These are phyloP conservation scores for Hymenotorrendiella dingleyae DNA, from an alignment of 2,329 filamentous ascomycete species.

Conservation along the genomic window DNA sequence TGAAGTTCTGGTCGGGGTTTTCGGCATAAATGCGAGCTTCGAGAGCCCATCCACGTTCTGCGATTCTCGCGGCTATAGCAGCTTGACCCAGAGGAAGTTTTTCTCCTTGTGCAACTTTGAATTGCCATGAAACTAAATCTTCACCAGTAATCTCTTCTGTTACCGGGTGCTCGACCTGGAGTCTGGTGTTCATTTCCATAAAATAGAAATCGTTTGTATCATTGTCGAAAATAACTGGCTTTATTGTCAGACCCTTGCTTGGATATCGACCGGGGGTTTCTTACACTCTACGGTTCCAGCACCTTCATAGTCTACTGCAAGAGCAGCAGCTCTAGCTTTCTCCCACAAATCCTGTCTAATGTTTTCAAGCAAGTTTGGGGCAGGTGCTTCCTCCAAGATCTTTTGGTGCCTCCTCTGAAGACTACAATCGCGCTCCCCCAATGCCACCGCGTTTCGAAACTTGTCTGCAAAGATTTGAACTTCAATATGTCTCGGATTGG, in stretches of 20 bases:
- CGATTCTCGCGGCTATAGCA: slow-evolving; percentile 64
- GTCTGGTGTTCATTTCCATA: slow-evolving; percentile 77
- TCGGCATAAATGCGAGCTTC: slow-evolving; percentile 97
- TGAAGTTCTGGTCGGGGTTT: slow-evolving; percentile 84
- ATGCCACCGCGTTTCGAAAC: slow-evolving; percentile 70
- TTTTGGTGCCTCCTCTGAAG: slow-evolving; percentile 86
- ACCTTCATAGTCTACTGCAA: slow-evolving; percentile 80
- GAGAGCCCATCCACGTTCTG: slow-evolving; percentile 74
- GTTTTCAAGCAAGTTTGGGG: slow-evolving; percentile 56
- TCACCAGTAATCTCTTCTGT: slow-evolving; percentile 73
- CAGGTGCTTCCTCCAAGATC: slow-evolving; percentile 83
- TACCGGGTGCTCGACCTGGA: slow-evolving; percentile 96
- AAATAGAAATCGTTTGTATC: slow-evolving; percentile 76
- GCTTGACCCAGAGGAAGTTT: slow-evolving; percentile 59
- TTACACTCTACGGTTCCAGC: slow-evolving; percentile 85
- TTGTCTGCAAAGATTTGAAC: slow-evolving; percentile 87
- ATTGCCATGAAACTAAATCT: slow-evolving; percentile 91
- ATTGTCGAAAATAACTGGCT: slow-evolving; percentile 75
- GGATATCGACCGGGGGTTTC: slow-evolving; percentile 37
- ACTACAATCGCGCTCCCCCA: slow-evolving; percentile 84
- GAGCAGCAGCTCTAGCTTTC: slow-evolving; percentile 58
- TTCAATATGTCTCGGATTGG: slow-evolving; percentile 76
- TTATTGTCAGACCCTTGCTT: slow-evolving; percentile 39
- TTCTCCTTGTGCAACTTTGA: slow-evolving; percentile 73
- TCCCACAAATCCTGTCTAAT: slow-evolving; percentile 59